phyloP scores from a whole-genome alignment of 768 basidiomycete genomes.

The Termitomyces sp. region DNA sequence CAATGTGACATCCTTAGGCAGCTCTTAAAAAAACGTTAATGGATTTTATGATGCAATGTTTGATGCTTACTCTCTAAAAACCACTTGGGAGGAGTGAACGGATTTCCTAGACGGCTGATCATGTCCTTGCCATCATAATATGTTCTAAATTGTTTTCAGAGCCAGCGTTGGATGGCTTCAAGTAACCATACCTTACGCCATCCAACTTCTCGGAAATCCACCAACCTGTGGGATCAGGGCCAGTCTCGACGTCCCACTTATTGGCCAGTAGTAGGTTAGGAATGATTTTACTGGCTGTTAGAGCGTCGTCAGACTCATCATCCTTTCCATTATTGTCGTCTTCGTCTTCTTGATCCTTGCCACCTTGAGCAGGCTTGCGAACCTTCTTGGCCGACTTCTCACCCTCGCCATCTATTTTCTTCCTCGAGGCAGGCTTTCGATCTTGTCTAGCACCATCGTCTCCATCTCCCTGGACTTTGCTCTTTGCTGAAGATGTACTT shows the following conservation, averaged over 20 bases:
- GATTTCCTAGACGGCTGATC: conserved; percentile 52
- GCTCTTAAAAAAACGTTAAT: conserved; percentile 24
- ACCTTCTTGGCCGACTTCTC: conserved; percentile 3
- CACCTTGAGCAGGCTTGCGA: conserved; percentile 11
- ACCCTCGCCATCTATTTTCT: conserved; percentile 11
- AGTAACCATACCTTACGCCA: conserved; percentile 44
- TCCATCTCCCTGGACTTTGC: conserved; percentile 21
- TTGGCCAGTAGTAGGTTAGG: conserved; percentile 48
- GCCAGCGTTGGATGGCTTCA: neutral
- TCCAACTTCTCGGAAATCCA: conserved; percentile 61
- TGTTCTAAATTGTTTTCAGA: conserved; percentile 26
- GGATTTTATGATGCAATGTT: neutral
- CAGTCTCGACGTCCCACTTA: conserved; percentile 51
- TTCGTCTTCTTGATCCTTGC: conserved; percentile 24
- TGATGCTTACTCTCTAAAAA: conserved; percentile 44
- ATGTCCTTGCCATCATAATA: conserved; percentile 50
- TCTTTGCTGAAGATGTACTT: conserved; percentile 8
- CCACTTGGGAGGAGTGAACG: conserved; percentile 52
- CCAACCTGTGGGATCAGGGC: conserved; percentile 52
- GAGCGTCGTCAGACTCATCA: neutral
- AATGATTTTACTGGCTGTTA: conserved; percentile 22
- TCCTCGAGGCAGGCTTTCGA: conserved; percentile 14
- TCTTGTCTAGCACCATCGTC: conserved; percentile 21
- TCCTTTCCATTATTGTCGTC: conserved; percentile 16
- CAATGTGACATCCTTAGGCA: conserved; percentile 49